Evolutionary conservation across 2,329 filamentous ascomycete genomes (phyloP).

Genomic region (Pseudogymnoascus sp.): DNA sequence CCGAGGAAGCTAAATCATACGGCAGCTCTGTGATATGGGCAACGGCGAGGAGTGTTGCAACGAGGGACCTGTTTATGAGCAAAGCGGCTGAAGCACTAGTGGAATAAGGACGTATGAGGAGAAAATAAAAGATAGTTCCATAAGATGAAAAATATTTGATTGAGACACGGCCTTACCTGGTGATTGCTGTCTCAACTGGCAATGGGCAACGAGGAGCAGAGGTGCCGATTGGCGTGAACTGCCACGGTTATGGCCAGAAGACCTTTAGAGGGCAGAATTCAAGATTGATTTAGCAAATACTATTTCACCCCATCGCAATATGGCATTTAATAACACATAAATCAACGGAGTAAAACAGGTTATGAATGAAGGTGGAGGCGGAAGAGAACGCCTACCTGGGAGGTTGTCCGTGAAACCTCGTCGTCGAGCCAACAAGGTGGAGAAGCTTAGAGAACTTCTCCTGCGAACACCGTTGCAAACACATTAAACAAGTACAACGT

Average conservation of each 20-base stretch:
- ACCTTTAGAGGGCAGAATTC: background rate
- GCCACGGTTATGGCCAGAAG: background rate
- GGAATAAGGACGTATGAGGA: background rate
- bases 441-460: background rate
- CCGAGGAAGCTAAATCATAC: conserved; percentile 40
- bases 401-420: background rate
- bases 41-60: background rate
- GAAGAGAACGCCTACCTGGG: background rate
- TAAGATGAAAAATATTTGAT: background rate
- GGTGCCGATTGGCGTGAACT: background rate
- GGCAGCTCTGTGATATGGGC: background rate
- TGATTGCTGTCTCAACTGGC: background rate
- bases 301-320: background rate
- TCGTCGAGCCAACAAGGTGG: conserved; percentile 3
- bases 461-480: background rate
- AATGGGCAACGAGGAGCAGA: background rate
- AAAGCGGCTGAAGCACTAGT: background rate
- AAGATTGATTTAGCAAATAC: background rate
- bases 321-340: background rate
- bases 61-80: background rate
- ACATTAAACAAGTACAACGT: background rate
- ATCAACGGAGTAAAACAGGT: background rate
- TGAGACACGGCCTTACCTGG: background rate
- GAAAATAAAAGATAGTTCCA: background rate
- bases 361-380: background rate